A percentile compares a stretch with the other conserved stretches of the same genome.
phyloP scores from a whole-genome alignment of 2,329 filamentous ascomycete species.

The Pezicula carpinea region DNA sequence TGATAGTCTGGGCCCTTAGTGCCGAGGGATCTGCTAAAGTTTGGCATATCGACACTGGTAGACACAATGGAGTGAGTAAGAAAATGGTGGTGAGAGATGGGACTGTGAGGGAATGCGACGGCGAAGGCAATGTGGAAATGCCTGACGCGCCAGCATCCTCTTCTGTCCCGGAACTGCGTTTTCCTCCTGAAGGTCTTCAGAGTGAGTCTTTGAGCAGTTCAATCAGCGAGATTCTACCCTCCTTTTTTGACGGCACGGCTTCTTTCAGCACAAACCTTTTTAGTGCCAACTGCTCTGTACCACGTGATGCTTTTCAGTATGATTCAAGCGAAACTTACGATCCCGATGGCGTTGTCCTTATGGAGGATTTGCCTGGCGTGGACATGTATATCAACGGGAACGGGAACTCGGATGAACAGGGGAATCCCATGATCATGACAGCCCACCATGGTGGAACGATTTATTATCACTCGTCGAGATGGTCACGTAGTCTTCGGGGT shows the following conservation, averaged over 20 bases:
- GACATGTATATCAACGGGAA: slow-evolving; percentile 2
- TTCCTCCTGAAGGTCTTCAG: background rate
- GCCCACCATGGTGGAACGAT: slow-evolving; percentile 3
- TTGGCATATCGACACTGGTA: slow-evolving; percentile 38
- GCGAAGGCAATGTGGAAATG: slow-evolving; percentile 16
- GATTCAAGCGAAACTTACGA: slow-evolving; percentile 5
- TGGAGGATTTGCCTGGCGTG: slow-evolving; percentile 15
- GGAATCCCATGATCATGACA: slow-evolving; percentile 7
- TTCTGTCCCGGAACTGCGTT: background rate
- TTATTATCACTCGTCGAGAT: background rate
- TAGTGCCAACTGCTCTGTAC: background rate
- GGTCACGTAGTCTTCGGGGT: background rate
- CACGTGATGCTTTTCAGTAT: slow-evolving; percentile 6
- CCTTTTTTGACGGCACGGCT: slow-evolving; percentile 18
- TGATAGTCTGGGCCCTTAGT: slow-evolving; percentile 49
- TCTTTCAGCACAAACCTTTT: slow-evolving; percentile 1
- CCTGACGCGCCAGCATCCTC: slow-evolving; percentile 5
- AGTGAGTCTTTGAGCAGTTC: background rate
- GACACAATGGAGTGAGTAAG: slow-evolving; percentile 4
- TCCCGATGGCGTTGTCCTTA: slow-evolving; percentile 13
- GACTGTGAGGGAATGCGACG: slow-evolving; percentile 19
- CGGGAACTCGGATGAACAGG: slow-evolving; percentile 2
- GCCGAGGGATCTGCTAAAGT: slow-evolving; percentile 37
- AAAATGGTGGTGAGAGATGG: slow-evolving; percentile 24
- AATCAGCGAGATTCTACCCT: background rate